phyloP scores from a whole-genome alignment of 345 rosid species.

The Gossypium herbaceum region DNA sequence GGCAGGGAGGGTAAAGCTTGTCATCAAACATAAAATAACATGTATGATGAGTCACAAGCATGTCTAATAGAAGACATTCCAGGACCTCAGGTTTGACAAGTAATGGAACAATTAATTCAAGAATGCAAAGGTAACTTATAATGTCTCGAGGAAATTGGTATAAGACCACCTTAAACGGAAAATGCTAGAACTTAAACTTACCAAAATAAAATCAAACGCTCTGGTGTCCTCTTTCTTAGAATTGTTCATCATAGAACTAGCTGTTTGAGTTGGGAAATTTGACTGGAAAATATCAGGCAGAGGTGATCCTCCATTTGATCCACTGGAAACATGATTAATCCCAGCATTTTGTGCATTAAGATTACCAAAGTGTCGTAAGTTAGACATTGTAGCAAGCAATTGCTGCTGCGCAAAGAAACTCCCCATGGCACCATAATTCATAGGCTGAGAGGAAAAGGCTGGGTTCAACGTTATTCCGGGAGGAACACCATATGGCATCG shows the following conservation, averaged over 20 bases:
- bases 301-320: conserved; percentile 17
- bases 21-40: no score
- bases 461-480: conserved; percentile 67
- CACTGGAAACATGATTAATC: conserved; percentile 29
- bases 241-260: conserved; percentile 52
- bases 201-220: conserved; percentile 95
- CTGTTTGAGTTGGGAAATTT: conserved; percentile 52
- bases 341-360: conserved; percentile 49
- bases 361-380: conserved; percentile 65
- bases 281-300: conserved; percentile 83
- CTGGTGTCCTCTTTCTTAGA: conserved; percentile 70
- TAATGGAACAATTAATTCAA: not conserved
- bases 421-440: conserved; percentile 66
- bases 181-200: conserved; percentile 36
- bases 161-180: not conserved
- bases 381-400: conserved; percentile 67
- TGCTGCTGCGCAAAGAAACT: conserved; percentile 76
- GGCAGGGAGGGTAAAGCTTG: no score
- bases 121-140: not conserved
- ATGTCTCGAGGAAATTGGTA: not conserved
- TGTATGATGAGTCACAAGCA: no score
- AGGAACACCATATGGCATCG: conserved; percentile 52
- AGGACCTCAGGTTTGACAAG: no score
- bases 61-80: no score
- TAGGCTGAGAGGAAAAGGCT: conserved; percentile 56